A percentile compares a stretch with the other conserved stretches of the same genome.
Evolutionary conservation across 164 flowering plant genomes (phyloP).

Genomic region (Piper betle): DNA sequence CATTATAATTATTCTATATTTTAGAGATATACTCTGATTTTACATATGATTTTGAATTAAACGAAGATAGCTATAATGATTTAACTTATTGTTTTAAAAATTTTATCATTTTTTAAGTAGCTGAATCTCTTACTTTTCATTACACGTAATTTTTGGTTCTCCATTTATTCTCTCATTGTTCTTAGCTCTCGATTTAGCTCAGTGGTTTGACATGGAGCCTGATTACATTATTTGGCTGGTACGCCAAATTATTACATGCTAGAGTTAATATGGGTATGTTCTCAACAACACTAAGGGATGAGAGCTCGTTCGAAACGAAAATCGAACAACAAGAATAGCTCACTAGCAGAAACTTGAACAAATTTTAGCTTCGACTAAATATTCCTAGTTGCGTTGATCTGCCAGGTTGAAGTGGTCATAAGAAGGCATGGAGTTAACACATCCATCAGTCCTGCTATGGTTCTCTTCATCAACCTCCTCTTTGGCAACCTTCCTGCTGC

Average conservation of each 20-base stretch:
- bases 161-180: too few species aligned
- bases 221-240: not conserved
- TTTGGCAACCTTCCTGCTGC: constrained; percentile 26
- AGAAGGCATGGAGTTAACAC: constrained; percentile 29
- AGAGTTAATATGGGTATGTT: not conserved
- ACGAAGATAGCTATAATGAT: too few species aligned
- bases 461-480: constrained; percentile 34
- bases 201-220: too few species aligned
- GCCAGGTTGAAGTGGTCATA: constrained; percentile 13
- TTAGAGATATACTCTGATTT: too few species aligned
- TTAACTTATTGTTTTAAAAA: too few species aligned
- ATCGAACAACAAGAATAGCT: too few species aligned
- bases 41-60: too few species aligned
- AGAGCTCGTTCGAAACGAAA: not conserved
- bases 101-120: too few species aligned
- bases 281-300: not conserved
- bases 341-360: not conserved
- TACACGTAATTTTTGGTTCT: too few species aligned
- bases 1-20: too few species aligned
- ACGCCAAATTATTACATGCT: not conserved
- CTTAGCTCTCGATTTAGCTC: too few species aligned
- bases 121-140: too few species aligned
- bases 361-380: not conserved
- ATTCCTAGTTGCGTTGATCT: constrained; percentile 7
- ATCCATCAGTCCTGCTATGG: constrained; percentile 20